Evolutionary conservation across 1,284 basidiomycete species (phyloP).

Genomic region (Naganishia sp.): DNA sequence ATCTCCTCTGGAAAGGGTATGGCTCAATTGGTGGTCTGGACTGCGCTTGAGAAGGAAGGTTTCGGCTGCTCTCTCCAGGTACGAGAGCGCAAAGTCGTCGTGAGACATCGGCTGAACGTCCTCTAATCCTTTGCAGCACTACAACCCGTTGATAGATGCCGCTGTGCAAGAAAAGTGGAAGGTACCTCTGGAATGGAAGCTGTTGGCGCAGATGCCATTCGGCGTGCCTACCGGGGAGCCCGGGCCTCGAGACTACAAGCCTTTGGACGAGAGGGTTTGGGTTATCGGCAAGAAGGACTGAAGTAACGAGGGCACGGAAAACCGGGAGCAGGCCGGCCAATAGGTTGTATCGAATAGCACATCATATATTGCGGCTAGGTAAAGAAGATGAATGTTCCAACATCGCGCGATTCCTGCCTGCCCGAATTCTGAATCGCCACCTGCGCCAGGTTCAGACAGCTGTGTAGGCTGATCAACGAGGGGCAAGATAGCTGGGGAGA

Average conservation of each 20-base stretch:
- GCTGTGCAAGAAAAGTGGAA: conserved; percentile 47
- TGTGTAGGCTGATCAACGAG: too few relatives aligned
- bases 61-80: conserved; percentile 56
- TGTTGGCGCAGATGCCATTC: conserved; percentile 56
- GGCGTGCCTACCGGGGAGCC: conserved; percentile 50
- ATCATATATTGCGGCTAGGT: not conserved
- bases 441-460: too few relatives aligned
- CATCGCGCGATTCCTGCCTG: too few relatives aligned
- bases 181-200: conserved; percentile 52
- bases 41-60: conserved; percentile 55
- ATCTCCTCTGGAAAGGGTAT: conserved; percentile 32
- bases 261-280: conserved; percentile 53
- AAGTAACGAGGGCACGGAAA: not conserved
- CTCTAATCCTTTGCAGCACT: conserved; percentile 51
- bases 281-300: conserved; percentile 38
- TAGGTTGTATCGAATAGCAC: conserved; percentile 4
- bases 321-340: not conserved
- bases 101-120: conserved; percentile 7
- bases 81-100: conserved; percentile 20
- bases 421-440: too few relatives aligned
- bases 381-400: too few relatives aligned
- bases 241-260: conserved; percentile 48
- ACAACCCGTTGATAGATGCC: conserved; percentile 40
- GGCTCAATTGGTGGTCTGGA: conserved; percentile 56
- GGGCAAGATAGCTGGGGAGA: too few relatives aligned